These are phyloP conservation scores for Termitomyces bulborhizus DNA, from an alignment of 768 basidiomycete species.

Conservation along the genomic window DNA sequence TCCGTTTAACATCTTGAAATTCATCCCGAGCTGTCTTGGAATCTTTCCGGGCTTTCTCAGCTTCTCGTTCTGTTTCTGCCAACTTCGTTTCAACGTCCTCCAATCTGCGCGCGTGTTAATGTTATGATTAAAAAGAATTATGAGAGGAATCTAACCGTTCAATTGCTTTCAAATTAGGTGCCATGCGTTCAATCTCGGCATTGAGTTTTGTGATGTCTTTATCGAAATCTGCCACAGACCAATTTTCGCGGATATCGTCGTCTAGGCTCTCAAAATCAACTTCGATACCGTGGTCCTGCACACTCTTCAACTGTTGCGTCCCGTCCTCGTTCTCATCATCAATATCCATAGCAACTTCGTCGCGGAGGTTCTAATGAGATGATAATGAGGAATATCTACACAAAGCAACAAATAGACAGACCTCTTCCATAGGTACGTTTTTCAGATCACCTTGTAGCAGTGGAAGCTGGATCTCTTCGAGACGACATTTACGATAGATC, in stretches of 20 bases:
- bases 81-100: conserved; percentile 84
- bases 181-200: conserved; percentile 86
- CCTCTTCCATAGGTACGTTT: conserved; percentile 95
- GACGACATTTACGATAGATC: conserved; percentile 85
- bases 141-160: conserved; percentile 53
- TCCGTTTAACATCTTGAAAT: conserved; percentile 82
- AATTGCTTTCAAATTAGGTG: conserved; percentile 95
- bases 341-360: conserved; percentile 87
- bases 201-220: conserved; percentile 62
- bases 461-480: conserved; percentile 88
- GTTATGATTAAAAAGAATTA: not conserved
- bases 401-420: conserved; percentile 22
- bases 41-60: conserved; percentile 86
- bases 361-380: conserved; percentile 59
- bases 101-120: conserved; percentile 37
- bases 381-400: conserved; percentile 3
- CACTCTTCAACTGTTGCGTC: conserved; percentile 64
- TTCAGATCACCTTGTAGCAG: conserved; percentile 69
- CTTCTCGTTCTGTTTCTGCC: conserved; percentile 85
- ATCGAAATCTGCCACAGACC: conserved; percentile 67
- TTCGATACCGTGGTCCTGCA: conserved; percentile 83
- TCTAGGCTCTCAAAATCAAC: conserved; percentile 75
- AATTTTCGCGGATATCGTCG: conserved; percentile 71
- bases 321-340: conserved; percentile 89
- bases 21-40: conserved; percentile 88